Evolutionary conservation across 2,329 filamentous ascomycete genomes (phyloP).

Genomic region (Exophiala sp.): DNA sequence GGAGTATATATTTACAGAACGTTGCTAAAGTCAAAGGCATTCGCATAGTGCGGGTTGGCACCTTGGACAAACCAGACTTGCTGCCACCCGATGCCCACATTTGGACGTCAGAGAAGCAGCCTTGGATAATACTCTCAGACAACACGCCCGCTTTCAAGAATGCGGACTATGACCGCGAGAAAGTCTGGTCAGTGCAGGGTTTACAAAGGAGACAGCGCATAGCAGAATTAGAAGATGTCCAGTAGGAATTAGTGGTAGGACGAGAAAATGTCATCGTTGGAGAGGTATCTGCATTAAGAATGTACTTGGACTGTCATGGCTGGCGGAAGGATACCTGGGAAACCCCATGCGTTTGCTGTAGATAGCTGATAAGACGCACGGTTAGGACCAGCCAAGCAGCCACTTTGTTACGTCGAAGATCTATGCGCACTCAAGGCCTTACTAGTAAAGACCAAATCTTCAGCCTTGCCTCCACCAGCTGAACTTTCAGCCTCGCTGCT

Average conservation of each 20-base stretch:
- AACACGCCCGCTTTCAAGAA: slow-evolving; percentile 38
- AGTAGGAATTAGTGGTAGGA: neutral
- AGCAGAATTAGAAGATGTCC: neutral
- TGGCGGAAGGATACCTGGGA: neutral
- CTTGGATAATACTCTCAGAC: slow-evolving; percentile 39
- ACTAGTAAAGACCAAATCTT: too few relatives aligned
- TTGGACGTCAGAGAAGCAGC: slow-evolving; percentile 39
- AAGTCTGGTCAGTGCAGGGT: slow-evolving; percentile 35
- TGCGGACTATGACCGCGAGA: slow-evolving; percentile 34
- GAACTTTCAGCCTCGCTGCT: too few relatives aligned
- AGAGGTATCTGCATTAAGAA: neutral
- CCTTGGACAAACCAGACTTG: slow-evolving; percentile 40
- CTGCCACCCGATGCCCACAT: slow-evolving; percentile 48
- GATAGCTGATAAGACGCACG: too few relatives aligned
- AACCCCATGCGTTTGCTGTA: too few relatives aligned
- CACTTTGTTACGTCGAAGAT: too few relatives aligned
- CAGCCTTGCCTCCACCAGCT: too few relatives aligned
- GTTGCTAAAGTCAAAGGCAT: slow-evolving; percentile 29
- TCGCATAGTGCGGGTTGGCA: slow-evolving; percentile 44
- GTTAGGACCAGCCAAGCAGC: too few relatives aligned
- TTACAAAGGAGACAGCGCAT: slow-evolving; percentile 28
- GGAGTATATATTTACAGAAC: slow-evolving; percentile 40
- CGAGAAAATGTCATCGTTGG: too few relatives aligned
- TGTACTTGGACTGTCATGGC: neutral
- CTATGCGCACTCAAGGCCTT: too few relatives aligned